Base-by-base conservation (phyloP, 768 basidiomycete genomes). In the Kwoniella dendrophila region DNA sequence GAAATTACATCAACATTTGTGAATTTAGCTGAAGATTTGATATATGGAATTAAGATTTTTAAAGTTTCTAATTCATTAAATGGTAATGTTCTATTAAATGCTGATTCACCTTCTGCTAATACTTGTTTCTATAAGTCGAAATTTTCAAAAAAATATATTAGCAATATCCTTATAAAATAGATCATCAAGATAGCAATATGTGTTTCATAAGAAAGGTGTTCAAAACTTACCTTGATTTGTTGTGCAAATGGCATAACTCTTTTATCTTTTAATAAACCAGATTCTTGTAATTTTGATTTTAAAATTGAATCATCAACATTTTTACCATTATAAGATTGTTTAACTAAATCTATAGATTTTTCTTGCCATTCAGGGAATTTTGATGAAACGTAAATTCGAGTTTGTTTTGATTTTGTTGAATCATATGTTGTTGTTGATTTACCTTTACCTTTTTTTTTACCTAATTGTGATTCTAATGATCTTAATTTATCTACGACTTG, bases 311-410 rank as follows among this genome's bases (percentile, higher is more conserved):
- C 93, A 73, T 99, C 90, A 33, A 97, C 88, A 68, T 83, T 66
- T 47, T 68, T 56, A 1, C 34, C 55, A 56, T 81, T 80, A 56
- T 82, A 93, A 26, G 87, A 82, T 12, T 87, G 86, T 80, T 85
- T 85, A 50, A 94, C 83, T 40, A 86, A 82, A 72, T 86, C 84
- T 51, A 97, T 88, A 72, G 90, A 90, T 27, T 80, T 78, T 69
- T 92, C 86, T 78, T 99, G 95, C 95, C 96, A 99, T 68, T 87
- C 88, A 0, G 96, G 96, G 85, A 93, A 98, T 50, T 81, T 78
- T 24, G 85, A 90, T 59, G 96, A 90, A 52, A 97, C 90, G 78
- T 90, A 97, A n/a, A 98, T 84, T 63, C 89, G 82, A 18, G 93
- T 88, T 51, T 84, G 86, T 81, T 91, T 93, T 1, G 90, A 87